Conservation (phyloP, 177 flowering plant species). For the Vitis hybrid region DNA sequence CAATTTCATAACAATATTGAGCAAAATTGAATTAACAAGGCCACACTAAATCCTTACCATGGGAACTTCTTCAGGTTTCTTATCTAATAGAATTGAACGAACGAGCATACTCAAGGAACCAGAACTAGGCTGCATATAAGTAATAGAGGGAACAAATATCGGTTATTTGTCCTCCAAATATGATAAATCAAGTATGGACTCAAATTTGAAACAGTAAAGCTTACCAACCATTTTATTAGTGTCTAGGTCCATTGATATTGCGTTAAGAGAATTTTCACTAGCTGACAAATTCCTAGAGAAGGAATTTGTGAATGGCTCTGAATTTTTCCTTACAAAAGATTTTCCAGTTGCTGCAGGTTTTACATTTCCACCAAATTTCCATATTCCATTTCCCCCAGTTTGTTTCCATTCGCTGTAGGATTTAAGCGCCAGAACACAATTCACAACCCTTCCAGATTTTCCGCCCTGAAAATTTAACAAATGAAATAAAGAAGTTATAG, state of each 20-base stretch:
- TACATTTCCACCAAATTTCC: conserved; percentile 80
- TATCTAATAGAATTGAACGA: conserved; percentile 69
- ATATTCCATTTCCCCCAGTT: conserved; percentile 65
- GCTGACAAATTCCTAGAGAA: conserved; percentile 59
- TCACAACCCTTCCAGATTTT: conserved; percentile 77
- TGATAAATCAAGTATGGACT: not conserved
- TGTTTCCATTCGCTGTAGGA: conserved; percentile 88
- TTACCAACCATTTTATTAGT: conserved; percentile 68
- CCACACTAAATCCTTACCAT: conserved; percentile 39
- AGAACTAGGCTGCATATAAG: conserved; percentile 44
- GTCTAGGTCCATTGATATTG: conserved; percentile 32
- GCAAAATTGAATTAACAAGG: not conserved
- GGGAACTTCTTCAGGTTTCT: conserved; percentile 93
- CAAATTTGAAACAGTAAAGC: conserved; percentile 10
- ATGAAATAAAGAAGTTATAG: not conserved
- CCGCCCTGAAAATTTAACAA: conserved; percentile 65
- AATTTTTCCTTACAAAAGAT: conserved; percentile 67
- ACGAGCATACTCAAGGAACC: conserved; percentile 67
- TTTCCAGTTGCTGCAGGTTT: conserved; percentile 55
- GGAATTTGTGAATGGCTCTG: conserved; percentile 76
- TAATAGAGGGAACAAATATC: not conserved
- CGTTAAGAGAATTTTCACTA: conserved; percentile 48
- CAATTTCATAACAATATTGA: too few relatives aligned
- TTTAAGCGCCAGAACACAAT: conserved; percentile 82
- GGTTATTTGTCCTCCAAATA: not conserved